phyloP scores from a whole-genome alignment of 2,329 filamentous ascomycete genomes.

The Ceratocystis smalleyi region DNA sequence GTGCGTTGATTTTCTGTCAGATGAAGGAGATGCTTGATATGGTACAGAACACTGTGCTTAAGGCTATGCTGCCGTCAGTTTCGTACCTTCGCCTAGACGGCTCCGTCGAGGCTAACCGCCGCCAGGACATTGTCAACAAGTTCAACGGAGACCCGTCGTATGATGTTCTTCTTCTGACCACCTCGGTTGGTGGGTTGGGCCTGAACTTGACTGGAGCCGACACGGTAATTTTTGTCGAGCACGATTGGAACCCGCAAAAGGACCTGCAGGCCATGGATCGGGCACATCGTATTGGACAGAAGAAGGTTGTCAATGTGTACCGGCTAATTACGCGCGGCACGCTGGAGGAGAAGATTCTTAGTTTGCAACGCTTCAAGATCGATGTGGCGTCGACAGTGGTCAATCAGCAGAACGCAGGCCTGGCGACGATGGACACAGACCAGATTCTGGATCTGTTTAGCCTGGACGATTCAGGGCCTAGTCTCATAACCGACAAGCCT shows the following conservation, averaged over 20 bases:
- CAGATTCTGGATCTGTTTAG: slow-evolving; percentile 96
- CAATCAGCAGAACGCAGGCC: slow-evolving; percentile 93
- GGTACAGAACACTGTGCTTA: slow-evolving; percentile 86
- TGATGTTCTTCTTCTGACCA: slow-evolving; percentile 84
- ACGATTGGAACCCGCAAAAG: slow-evolving; percentile 99
- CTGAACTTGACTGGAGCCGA: slow-evolving; percentile 93
- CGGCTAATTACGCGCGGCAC: slow-evolving; percentile 91
- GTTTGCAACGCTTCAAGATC: slow-evolving; percentile 97
- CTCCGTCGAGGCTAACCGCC: slow-evolving; percentile 76
- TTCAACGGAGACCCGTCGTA: slow-evolving; percentile 98
- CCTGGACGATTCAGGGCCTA: slow-evolving; percentile 61
- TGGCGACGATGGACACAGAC: slow-evolving; percentile 94
- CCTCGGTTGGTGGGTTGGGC: slow-evolving; percentile 83
- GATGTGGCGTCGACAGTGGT: slow-evolving; percentile 96
- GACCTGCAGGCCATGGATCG: slow-evolving; percentile 98
- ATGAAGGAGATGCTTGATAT: slow-evolving; percentile 99
- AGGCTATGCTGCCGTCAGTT: slow-evolving; percentile 78
- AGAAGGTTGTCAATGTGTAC: slow-evolving; percentile 99
- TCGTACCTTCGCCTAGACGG: slow-evolving; percentile 92
- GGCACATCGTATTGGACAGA: slow-evolving; percentile 93
- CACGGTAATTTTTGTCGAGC: slow-evolving; percentile 97
- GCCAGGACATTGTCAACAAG: slow-evolving; percentile 95
- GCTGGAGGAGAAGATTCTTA: slow-evolving; percentile 95
- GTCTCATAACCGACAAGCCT: slow-evolving; percentile 40
- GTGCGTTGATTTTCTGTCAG: slow-evolving; percentile 93